Percentiles rank a stretch among this genome's conserved stretches.
phyloP scores from a whole-genome alignment of 805 yeast genomes.

The Metschnikowia lachancei region DNA sequence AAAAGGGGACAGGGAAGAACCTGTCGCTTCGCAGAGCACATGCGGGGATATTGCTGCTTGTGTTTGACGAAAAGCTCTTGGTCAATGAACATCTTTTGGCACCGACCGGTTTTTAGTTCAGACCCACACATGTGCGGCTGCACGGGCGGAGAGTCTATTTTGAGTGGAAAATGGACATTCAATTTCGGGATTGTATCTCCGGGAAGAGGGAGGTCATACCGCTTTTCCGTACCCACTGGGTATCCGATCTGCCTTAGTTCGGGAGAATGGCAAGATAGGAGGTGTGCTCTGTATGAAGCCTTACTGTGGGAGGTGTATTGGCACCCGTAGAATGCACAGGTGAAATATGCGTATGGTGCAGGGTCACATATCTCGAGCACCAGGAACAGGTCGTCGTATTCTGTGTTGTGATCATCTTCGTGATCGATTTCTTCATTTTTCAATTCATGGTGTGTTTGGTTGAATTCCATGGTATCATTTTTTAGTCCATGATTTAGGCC shows the following conservation, averaged over 20 bases:
- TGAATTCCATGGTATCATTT: too few species aligned
- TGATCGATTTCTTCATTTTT: too few species aligned
- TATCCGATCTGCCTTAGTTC: slow-evolving; percentile 19
- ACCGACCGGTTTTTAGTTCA: slow-evolving; percentile 2
- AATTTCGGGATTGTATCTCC: slow-evolving; percentile 16
- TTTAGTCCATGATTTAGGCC: too few species aligned
- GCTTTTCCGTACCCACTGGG: slow-evolving; percentile 10
- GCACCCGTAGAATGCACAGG: slow-evolving; percentile 18
- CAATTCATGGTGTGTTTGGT: too few species aligned
- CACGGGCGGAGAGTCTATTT: slow-evolving; percentile 8
- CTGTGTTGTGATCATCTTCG: too few species aligned
- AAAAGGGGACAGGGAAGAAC: slow-evolving; percentile 38
- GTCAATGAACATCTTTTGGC: slow-evolving; percentile 15
- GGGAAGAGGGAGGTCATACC: slow-evolving; percentile 1
- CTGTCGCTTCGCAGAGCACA: slow-evolving; percentile 32
- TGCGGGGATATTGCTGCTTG: slow-evolving; percentile 12
- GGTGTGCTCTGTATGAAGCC: slow-evolving; percentile 14
- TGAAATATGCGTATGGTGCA: slow-evolving; percentile 3
- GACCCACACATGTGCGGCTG: slow-evolving; percentile 9
- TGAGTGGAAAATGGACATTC: slow-evolving; percentile 19
- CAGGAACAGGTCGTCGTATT: slow-evolving; percentile 12
- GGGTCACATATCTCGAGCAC: slow-evolving; percentile 6
- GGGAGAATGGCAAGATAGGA: slow-evolving; percentile 11
- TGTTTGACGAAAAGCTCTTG: slow-evolving; percentile 25
- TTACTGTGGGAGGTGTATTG: slow-evolving; percentile 8